These are phyloP conservation scores for Penicillium pulvis DNA, from an alignment of 495 filamentous ascomycete genomes.

Conservation along the genomic window DNA sequence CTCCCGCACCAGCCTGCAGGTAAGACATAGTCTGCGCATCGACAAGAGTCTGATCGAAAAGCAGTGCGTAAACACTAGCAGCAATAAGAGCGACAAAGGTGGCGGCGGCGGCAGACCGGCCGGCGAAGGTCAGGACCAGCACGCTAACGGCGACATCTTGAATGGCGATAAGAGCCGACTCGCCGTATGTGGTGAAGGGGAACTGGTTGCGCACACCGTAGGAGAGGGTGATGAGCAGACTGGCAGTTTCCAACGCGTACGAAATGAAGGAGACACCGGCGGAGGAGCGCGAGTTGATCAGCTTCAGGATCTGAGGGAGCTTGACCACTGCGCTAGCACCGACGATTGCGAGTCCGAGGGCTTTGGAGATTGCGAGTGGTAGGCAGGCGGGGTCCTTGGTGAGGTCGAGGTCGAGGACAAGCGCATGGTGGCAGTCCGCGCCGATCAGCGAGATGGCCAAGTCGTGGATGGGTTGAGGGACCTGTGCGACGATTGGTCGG, in stretches of 20 bases:
- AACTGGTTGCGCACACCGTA: constrained; percentile 90
- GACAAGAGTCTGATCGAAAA: constrained; percentile 67
- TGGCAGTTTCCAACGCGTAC: constrained; percentile 86
- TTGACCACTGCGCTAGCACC: constrained; percentile 87
- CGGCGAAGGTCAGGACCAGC: constrained; percentile 79
- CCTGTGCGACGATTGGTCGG: constrained; percentile 74
- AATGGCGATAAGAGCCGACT: constrained; percentile 84
- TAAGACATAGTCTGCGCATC: constrained; percentile 68
- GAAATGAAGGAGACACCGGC: constrained; percentile 84
- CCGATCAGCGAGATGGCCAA: constrained; percentile 79
- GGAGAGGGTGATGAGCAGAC: constrained; percentile 80
- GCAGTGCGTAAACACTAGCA: constrained; percentile 61
- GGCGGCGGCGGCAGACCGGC: constrained; percentile 61
- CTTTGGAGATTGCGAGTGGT: constrained; percentile 87
- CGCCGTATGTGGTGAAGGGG: constrained; percentile 94
- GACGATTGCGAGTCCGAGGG: constrained; percentile 89
- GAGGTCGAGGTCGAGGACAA: constrained; percentile 79
- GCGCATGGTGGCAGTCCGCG: constrained; percentile 75
- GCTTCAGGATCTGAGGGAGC: constrained; percentile 92
- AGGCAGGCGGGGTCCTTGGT: constrained; percentile 70
- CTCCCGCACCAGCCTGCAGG: constrained; percentile 83
- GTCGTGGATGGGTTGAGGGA: constrained; percentile 77
- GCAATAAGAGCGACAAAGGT: constrained; percentile 77
- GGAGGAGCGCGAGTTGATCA: constrained; percentile 74
- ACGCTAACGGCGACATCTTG: constrained; percentile 89